These are phyloP conservation scores for Gleditsia sinensis DNA, from an alignment of 306 rosid species.

Conservation along the genomic window DNA sequence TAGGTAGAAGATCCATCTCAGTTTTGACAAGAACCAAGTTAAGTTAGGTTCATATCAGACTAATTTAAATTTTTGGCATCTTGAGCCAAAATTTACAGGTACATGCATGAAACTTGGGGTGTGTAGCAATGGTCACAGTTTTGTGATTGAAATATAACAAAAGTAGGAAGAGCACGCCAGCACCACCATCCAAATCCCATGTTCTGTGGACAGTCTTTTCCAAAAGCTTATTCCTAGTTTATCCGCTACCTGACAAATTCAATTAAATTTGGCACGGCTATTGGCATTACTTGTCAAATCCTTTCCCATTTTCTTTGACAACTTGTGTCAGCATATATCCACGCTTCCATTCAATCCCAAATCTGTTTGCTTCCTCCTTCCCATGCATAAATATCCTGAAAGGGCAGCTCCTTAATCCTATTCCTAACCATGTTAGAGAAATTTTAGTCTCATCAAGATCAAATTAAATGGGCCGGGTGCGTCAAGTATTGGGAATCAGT, in stretches of 20 bases:
- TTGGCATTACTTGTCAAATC: slow-evolving; percentile 10
- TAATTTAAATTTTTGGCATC: slow-evolving; percentile 14
- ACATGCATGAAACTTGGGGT: slow-evolving; percentile 1
- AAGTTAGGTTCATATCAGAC: slow-evolving; percentile 22
- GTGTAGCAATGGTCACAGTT: background rate
- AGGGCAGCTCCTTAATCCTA: too few species aligned
- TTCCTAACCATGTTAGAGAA: too few species aligned
- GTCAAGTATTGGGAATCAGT: too few species aligned
- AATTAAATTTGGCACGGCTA: slow-evolving; percentile 35
- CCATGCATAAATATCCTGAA: too few species aligned
- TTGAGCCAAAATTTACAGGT: background rate
- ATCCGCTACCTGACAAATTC: slow-evolving; percentile 47
- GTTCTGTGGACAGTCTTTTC: slow-evolving; percentile 41
- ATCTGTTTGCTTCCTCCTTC: background rate
- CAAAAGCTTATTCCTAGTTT: slow-evolving; percentile 31
- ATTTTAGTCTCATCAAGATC: too few species aligned
- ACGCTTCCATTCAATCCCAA: background rate
- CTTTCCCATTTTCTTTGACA: slow-evolving; percentile 17
- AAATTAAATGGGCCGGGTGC: too few species aligned
- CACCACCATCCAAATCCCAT: slow-evolving; percentile 5
- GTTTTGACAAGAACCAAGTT: slow-evolving; percentile 3
- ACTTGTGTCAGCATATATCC: slow-evolving; percentile 11
- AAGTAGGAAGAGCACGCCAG: slow-evolving; percentile 18
- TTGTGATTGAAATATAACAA: slow-evolving; percentile 2
- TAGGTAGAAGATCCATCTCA: background rate